Percentiles rank a stretch among this genome's conserved stretches.
Evolutionary conservation across 495 filamentous ascomycete species (phyloP).

Genomic region (Pseudotulostoma volvatum): DNA sequence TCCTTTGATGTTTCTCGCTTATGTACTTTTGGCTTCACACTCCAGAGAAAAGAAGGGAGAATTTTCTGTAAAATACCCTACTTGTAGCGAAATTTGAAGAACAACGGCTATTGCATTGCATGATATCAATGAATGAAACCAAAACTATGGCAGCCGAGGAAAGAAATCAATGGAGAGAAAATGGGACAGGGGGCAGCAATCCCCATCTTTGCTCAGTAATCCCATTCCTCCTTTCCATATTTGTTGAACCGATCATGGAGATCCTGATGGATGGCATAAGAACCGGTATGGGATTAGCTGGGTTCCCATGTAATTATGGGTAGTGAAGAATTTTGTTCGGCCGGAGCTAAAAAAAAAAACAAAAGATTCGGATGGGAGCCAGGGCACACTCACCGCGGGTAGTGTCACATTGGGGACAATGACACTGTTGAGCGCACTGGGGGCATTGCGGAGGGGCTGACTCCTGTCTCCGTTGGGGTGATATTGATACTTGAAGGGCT

Average conservation of each 20-base stretch:
- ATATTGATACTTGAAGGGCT: slow-evolving; percentile 73
- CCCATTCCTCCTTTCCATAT: slow-evolving; percentile 77
- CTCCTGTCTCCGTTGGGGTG: slow-evolving; percentile 74
- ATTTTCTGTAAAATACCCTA: too few species aligned
- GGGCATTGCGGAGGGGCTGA: slow-evolving; percentile 68
- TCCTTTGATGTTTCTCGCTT: slow-evolving; percentile 1
- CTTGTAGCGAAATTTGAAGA: too few species aligned
- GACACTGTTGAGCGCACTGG: slow-evolving; percentile 85
- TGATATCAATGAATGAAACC: too few species aligned
- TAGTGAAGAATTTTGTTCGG: not conserved
- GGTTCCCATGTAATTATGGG: not conserved
- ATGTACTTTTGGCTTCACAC: too few species aligned
- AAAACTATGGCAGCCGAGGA: too few species aligned
- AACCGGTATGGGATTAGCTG: too few species aligned
- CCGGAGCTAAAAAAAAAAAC: slow-evolving; percentile 2
- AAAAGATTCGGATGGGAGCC: slow-evolving; percentile 2
- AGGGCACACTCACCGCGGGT: slow-evolving; percentile 51
- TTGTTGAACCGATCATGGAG: slow-evolving; percentile 97
- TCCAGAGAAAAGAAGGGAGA: too few species aligned
- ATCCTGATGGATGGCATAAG: too few species aligned
- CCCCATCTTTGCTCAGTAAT: slow-evolving; percentile 21
- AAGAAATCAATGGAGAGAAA: too few species aligned
- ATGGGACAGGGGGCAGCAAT: too few species aligned
- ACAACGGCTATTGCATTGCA: too few species aligned
- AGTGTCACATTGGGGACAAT: slow-evolving; percentile 84